phyloP scores from a whole-genome alignment of 2,329 filamentous ascomycete genomes.

The Sporothrix pallida region DNA sequence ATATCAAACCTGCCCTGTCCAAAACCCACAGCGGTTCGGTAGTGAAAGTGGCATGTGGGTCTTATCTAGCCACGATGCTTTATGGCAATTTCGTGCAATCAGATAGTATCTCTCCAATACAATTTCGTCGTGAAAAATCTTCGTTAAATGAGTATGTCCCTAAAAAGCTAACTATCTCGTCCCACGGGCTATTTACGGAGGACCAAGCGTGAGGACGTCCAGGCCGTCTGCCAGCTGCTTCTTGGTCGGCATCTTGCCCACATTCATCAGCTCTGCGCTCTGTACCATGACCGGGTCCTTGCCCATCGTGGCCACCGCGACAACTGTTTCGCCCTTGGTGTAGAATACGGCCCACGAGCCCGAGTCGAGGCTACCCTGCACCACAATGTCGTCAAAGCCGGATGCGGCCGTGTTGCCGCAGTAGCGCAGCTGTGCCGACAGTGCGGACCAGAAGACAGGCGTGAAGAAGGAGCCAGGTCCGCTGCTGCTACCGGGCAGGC shows the following conservation, averaged over 20 bases:
- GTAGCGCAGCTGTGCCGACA: conserved; percentile 89
- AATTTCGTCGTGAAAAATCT: background rate
- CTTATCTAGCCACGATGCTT: too few relatives aligned
- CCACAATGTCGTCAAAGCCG: conserved; percentile 84
- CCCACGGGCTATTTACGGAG: conserved; percentile 37
- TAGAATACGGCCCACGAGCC: conserved; percentile 91
- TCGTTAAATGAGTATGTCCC: background rate
- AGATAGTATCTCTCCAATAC: too few relatives aligned
- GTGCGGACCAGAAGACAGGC: conserved; percentile 94
- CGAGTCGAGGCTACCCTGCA: conserved; percentile 77
- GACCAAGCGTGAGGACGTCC: conserved; percentile 55
- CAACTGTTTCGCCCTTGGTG: conserved; percentile 80
- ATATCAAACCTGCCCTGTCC: too few relatives aligned
- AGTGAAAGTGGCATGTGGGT: too few relatives aligned
- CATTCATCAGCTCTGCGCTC: conserved; percentile 81
- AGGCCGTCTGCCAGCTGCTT: conserved; percentile 70
- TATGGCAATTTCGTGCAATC: too few relatives aligned
- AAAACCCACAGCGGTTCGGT: too few relatives aligned
- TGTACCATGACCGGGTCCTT: conserved; percentile 87
- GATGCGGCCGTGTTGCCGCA: conserved; percentile 75
- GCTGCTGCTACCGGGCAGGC: conserved; percentile 58
- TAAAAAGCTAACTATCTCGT: too few relatives aligned
- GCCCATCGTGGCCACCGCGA: conserved; percentile 90
- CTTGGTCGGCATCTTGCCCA: conserved; percentile 83
- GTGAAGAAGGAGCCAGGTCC: conserved; percentile 71